Conservation (phyloP, 169 alveolate genomes). For the Eimeria falciformis region DNA sequence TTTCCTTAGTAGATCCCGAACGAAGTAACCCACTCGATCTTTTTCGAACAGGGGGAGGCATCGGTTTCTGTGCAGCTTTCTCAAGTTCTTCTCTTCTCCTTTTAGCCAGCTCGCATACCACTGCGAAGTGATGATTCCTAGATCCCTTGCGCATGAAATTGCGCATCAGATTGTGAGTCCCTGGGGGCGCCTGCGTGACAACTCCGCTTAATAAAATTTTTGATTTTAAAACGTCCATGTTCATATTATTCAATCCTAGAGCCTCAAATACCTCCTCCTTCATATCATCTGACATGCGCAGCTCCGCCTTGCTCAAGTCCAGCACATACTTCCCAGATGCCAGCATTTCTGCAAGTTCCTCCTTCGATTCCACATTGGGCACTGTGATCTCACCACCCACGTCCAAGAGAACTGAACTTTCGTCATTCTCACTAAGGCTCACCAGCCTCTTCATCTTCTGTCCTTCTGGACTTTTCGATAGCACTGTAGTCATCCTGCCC, state of each 20-base stretch:
- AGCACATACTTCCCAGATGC: not conserved
- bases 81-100: slow-evolving; percentile 55
- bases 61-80: no score
- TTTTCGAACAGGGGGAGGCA: no score
- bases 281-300: slow-evolving; percentile 47
- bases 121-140: slow-evolving; percentile 38
- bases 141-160: slow-evolving; percentile 42
- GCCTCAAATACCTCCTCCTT: slow-evolving; percentile 39
- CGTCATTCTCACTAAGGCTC: no score
- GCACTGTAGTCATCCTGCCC: no score
- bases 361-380: slow-evolving; percentile 34
- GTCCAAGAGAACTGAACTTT: slow-evolving; percentile 40
- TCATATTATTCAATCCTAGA: slow-evolving; percentile 1
- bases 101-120: slow-evolving; percentile 43
- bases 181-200: slow-evolving; percentile 45
- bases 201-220: not conserved
- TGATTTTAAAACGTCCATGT: not conserved
- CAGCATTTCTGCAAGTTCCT: slow-evolving; percentile 26
- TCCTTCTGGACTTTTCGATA: no score
- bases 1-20: no score
- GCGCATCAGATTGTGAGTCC: slow-evolving; percentile 51
- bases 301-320: slow-evolving; percentile 34
- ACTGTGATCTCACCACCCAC: slow-evolving; percentile 48
- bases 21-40: no score
- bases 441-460: no score